These are phyloP conservation scores for Carpinus fangiana DNA, from an alignment of 306 rosid genomes.

Conservation along the genomic window DNA sequence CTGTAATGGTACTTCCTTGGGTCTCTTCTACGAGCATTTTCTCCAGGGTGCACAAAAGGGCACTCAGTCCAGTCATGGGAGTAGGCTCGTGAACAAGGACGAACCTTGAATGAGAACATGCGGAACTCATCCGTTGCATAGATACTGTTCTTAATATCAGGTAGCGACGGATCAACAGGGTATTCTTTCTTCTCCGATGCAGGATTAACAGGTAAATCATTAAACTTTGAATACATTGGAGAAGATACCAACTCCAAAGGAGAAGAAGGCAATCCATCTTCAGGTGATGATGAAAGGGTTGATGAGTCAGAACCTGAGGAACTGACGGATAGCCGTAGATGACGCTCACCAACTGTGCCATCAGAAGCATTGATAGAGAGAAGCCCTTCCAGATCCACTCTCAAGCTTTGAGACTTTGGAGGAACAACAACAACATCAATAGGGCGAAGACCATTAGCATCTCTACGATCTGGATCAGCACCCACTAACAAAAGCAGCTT, in stretches of 20 bases:
- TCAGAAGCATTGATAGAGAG: slow-evolving; percentile 45
- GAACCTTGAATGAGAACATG: slow-evolving; percentile 88
- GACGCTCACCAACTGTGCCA: slow-evolving; percentile 41
- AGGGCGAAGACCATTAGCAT: slow-evolving; percentile 68
- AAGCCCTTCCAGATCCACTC: slow-evolving; percentile 52
- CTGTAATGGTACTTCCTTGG: slow-evolving; percentile 91
- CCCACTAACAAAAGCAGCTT: slow-evolving; percentile 72
- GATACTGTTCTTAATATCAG: slow-evolving; percentile 88
- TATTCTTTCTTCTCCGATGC: slow-evolving; percentile 73
- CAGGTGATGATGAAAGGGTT: slow-evolving; percentile 49
- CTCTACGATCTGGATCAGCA: slow-evolving; percentile 52
- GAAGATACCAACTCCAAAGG: slow-evolving; percentile 54
- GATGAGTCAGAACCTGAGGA: slow-evolving; percentile 51
- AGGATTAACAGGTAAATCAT: slow-evolving; percentile 45
- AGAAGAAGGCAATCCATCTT: slow-evolving; percentile 54
- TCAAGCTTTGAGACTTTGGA: slow-evolving; percentile 52
- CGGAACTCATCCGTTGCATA: slow-evolving; percentile 93
- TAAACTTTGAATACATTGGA: slow-evolving; percentile 45
- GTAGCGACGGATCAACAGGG: slow-evolving; percentile 86
- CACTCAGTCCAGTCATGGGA: slow-evolving; percentile 98
- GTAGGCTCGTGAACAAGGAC: slow-evolving; percentile 92
- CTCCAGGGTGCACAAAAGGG: slow-evolving; percentile 96
- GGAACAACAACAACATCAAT: slow-evolving; percentile 69
- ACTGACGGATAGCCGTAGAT: slow-evolving; percentile 37
- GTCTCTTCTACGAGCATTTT: slow-evolving; percentile 91